A percentile compares a stretch with the other conserved stretches of the same genome.
Evolutionary conservation across 2,329 filamentous ascomycete species (phyloP).

Genomic region (Epichloe elymi): DNA sequence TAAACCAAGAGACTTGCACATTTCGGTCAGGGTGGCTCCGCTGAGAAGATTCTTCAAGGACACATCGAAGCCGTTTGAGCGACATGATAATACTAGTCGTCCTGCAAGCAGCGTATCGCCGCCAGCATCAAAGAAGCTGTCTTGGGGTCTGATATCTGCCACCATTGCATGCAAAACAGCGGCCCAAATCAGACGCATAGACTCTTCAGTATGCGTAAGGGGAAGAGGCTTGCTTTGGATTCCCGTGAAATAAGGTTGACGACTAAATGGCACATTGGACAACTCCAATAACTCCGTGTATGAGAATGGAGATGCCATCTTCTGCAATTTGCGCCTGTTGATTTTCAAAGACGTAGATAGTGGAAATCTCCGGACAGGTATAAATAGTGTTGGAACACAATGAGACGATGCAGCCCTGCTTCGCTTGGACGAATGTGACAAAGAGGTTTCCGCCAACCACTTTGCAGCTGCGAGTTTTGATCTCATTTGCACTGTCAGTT

Average conservation of each 20-base stretch:
- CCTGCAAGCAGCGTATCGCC: conserved; percentile 33
- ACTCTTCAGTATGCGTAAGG: conserved; percentile 32
- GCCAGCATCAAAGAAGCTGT: conserved; percentile 33
- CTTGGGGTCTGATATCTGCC: conserved; percentile 26
- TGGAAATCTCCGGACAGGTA: conserved; percentile 35
- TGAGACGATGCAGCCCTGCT: conserved; percentile 20
- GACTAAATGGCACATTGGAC: conserved; percentile 16
- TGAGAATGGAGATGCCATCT: conserved; percentile 28
- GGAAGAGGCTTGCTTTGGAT: conserved; percentile 31
- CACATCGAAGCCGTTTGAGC: conserved; percentile 27
- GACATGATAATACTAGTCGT: conserved; percentile 30
- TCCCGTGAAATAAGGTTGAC: conserved; percentile 22
- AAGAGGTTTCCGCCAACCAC: conserved; percentile 28
- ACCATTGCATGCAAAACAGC: conserved; percentile 26
- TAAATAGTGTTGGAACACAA: conserved; percentile 33
- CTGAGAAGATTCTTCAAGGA: conserved; percentile 29
- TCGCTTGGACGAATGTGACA: conserved; percentile 18
- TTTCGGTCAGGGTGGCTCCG: conserved; percentile 28
- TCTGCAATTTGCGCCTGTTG: conserved; percentile 33
- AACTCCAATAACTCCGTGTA: conserved; percentile 30
- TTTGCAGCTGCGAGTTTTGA: conserved; percentile 31
- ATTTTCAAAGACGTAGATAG: conserved; percentile 37
- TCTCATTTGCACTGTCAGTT: conserved; percentile 25
- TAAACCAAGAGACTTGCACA: conserved; percentile 24
- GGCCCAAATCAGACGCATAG: conserved; percentile 36